A percentile compares a stretch with the other conserved stretches of the same genome.
These are phyloP conservation scores for Colletotrichum sojae DNA, from an alignment of 2,329 filamentous ascomycete species.

Conservation along the genomic window DNA sequence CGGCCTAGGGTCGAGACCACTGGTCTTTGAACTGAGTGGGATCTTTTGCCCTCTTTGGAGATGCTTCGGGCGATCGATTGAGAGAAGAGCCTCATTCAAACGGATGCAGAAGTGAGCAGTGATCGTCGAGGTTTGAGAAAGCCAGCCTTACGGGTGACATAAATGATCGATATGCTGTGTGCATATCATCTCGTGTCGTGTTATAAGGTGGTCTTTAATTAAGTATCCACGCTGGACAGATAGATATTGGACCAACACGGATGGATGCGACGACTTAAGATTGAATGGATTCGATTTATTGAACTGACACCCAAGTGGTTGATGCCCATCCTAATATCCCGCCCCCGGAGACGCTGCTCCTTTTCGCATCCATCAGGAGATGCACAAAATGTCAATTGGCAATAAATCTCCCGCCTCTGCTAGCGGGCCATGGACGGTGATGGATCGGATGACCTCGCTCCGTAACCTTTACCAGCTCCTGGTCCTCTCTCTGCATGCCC, in stretches of 20 bases:
- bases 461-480: neutral
- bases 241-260: neutral
- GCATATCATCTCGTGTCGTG: neutral
- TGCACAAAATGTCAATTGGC: neutral
- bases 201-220: neutral
- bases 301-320: neutral
- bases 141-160: too few relatives aligned
- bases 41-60: too few relatives aligned
- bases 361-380: neutral
- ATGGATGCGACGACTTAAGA: neutral
- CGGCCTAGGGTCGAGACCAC: neutral
- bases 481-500: slow-evolving; percentile 19
- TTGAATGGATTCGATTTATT: neutral
- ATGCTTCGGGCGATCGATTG: too few relatives aligned
- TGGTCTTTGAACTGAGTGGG: neutral
- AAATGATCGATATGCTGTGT: neutral
- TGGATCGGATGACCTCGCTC: slow-evolving; percentile 8
- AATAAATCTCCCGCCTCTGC: neutral
- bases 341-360: slow-evolving; percentile 13
- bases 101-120: too few relatives aligned
- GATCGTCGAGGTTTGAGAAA: neutral
- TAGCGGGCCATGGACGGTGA: neutral
- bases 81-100: neutral
- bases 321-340: neutral
- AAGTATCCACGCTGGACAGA: neutral